Conservation (phyloP, 2,329 filamentous ascomycete genomes). For the Aspergillus phoenicis region DNA sequence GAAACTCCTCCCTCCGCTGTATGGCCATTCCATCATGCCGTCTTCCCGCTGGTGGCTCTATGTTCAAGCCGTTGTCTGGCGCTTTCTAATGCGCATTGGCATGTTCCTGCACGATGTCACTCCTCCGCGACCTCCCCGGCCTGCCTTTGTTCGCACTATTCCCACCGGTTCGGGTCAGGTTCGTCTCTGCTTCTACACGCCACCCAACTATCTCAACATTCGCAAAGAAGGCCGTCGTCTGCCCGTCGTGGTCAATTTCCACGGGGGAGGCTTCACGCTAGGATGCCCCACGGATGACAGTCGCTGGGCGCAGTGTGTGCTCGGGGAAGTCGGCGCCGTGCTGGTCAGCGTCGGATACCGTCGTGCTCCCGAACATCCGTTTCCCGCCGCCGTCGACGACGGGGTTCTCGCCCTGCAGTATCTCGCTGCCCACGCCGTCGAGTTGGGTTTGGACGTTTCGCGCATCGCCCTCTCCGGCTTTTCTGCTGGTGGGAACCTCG, state of each 20-base stretch:
- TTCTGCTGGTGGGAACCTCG: slow-evolving; percentile 65
- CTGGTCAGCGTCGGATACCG: slow-evolving; percentile 65
- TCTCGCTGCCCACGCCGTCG: slow-evolving; percentile 57
- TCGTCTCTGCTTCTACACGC: slow-evolving; percentile 63
- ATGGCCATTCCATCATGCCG: slow-evolving; percentile 26
- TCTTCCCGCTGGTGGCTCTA: slow-evolving; percentile 61
- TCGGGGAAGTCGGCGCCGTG: slow-evolving; percentile 59
- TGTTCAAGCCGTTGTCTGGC: slow-evolving; percentile 66
- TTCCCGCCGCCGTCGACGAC: slow-evolving; percentile 66
- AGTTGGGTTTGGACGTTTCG: slow-evolving; percentile 59
- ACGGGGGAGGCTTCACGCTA: slow-evolving; percentile 65
- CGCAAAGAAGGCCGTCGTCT: slow-evolving; percentile 48
- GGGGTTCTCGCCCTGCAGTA: slow-evolving; percentile 64
- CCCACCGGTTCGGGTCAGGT: slow-evolving; percentile 54
- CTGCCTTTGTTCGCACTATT: slow-evolving; percentile 62
- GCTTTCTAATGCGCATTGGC: slow-evolving; percentile 67
- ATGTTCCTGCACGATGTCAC: slow-evolving; percentile 69
- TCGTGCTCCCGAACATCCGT: slow-evolving; percentile 62
- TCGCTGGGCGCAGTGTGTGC: slow-evolving; percentile 60
- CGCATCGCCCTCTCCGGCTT: slow-evolving; percentile 64
- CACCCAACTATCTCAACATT: slow-evolving; percentile 42
- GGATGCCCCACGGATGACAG: slow-evolving; percentile 63
- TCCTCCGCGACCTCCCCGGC: slow-evolving; percentile 61
- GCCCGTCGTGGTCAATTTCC: slow-evolving; percentile 65
- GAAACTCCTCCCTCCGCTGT: background rate